Evolutionary conservation across 257 asterid species (phyloP), one percentile per base, ranked within the genome.

Genomic region (Penstemon newberryi): DNA sequence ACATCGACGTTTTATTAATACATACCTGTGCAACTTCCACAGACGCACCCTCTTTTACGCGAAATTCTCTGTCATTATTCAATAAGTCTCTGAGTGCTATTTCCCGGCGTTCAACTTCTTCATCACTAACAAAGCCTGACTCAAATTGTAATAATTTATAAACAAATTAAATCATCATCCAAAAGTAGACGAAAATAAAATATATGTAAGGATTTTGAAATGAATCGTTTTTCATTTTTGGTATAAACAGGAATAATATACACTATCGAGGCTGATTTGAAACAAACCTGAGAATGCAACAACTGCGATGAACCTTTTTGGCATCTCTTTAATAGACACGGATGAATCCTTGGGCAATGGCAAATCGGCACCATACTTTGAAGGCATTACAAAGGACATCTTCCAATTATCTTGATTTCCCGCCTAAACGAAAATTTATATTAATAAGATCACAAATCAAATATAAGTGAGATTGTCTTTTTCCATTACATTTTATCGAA

Each of bases 311-410:
- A 78, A 65, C 81, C 84, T 89, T 57, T 80, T 72, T 3, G 94
- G 95, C 69, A 89, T 89, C 84, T 86, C 85, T 77, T 73, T 84
- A 75, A 92, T 79, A 42, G 83, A 78, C 49, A 89, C 88, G 0
- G 84, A 83, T 64, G 90, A 75, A 75, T 92, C 89, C 77, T 82
- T 86, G 6, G 98, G 98, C 70, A 78, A 76, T 33, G 96, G 98
- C 77, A 89, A 81, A 73, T 89, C 60, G 15, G 86, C 77, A 59
- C 96, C 89, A 52, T 92, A 92, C 72, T 92, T 89, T 41, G 96
- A 87, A 42, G 98, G 98, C 95, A 92, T 73, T 51, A 92, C 81
- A 75, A 92, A 87, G 13, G 96, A 92, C 96, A 89, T 87, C 53
- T 70, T 77, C 98, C 96, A 89, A 66, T 79, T 81, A 25, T 74